Evolutionary conservation across 306 rosid species (phyloP), one percentile per base, ranked within the genome.

Genomic region (Urtica urens): DNA sequence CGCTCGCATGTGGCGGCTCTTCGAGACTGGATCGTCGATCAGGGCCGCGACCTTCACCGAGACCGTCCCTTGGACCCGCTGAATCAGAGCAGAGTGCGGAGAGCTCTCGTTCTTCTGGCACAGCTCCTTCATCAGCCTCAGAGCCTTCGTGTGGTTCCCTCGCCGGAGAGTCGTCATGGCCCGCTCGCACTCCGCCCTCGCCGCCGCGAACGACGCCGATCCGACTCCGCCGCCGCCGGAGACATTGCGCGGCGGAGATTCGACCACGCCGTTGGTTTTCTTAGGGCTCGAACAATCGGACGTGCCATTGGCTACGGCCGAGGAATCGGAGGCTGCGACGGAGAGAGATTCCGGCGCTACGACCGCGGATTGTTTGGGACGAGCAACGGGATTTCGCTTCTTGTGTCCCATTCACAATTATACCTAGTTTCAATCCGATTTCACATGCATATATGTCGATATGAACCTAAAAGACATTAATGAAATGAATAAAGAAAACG

Each of bases 21-120:
- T 86, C 6, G 79, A 60, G n/a, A 33, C 58, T 0, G 66, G 67
- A 64, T 86, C 99, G 29, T 75, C 87, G 20, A 92, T 71, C 31
- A 82, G 57, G 10, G 80, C 45, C 1, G 96, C 93, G 7, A 80
- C 78, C 64, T 79, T 92, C 18, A 75, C 80, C 52, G 72, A 73
- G 6, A 92, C 77, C 7, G 94, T 80, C 21, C 96, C 87, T 53
- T 92, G 94, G 27, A 82, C 87, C 46, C 99, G 82, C 39, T 82
- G 72, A 64, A 74, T 62, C 38, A 92, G 70, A 0, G 94, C 94
- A 1, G 69, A 67, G 49, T 72, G 67, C 35, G 39, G 35, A 6
- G 94, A 74, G 42, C 54, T 66, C 19, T 86, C 96, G 39, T 82
- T 61, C 24, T 69, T 64, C 16, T 60, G 64, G 45, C 86, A 69